Base-by-base conservation (phyloP, 345 rosid species). In the Syzygium jambos region DNA sequence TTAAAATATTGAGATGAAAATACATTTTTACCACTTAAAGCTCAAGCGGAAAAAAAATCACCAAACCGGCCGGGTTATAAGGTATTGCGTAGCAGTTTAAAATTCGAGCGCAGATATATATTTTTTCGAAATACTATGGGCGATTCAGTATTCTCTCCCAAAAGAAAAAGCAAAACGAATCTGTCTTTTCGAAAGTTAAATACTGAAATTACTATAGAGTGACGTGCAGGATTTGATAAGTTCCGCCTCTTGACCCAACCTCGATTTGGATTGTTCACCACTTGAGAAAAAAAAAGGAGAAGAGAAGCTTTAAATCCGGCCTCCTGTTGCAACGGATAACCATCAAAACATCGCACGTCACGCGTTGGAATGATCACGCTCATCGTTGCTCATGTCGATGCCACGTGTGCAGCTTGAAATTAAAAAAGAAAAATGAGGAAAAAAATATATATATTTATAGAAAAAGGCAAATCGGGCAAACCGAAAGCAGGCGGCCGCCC, bases 401-500 rank as follows among this genome's bases (percentile, higher is more conserved):
- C 78, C 78, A 65, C 78, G 43, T 65, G 78, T 65, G 78, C 30
- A 65, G 8, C 22, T 14, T 43, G 46, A 43, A 43, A 43, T 43
- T 5, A 19, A 54, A 54, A 17, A 54, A 17, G 5, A 16, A 17
- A n/a, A n/a, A n/a, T n/a, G 27, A 19, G 38, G 3, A 34, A 34
- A 22, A 52, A 22, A 11, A 55, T 25, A 84, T 22, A 25, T 7
- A 49, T 51, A 4, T 41, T 1, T 43, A 43, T n/a, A 54, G 29
- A 22, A 56, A 23, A 23, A 10, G 30, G 13, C 73, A 30, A 30
- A 52, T 21, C 51, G 29, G 30, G 52, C 19, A 0, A 56, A 46
- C 53, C 85, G 16, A 89, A 55, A 23, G 46, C 46, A 43, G 87
- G 41, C 15, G 41, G 88, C 86, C 87, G 89, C 85, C 85, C 49